Base-by-base conservation (phyloP, 768 basidiomycete genomes). In the Coprinellus micaceus region DNA sequence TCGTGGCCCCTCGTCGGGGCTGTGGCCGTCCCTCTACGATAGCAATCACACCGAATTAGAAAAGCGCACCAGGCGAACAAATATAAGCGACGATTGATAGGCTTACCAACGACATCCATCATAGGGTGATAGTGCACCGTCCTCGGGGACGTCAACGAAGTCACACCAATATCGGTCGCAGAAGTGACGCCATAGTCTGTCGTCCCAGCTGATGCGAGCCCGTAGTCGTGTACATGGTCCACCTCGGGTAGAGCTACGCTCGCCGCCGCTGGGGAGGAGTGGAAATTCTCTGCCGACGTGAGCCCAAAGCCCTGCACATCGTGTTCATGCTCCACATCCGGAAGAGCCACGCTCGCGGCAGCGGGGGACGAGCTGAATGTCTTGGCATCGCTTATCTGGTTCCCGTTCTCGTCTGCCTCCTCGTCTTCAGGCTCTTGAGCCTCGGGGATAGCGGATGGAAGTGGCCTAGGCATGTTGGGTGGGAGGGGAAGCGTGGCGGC, bases 1-100 rank as follows among this genome's bases (percentile, higher is more conserved):
- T 66, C 0, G 76, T 75, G 4, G 70, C 66, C 1, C 71, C 66
- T 33, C 77, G 63, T 9, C 66, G 61, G 4, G 68, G 65, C 21
- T 40, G 28, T n/a, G 53, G 17, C 33, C 41, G 30, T 12, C 60
- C 57, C 24, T 58, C 62, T 61, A 26, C 9, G n/a, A n/a, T n/a
- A n/a, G n/a, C n/a, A n/a, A n/a, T n/a, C n/a, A 45, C 10, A n/a
- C 22, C 47, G 26, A 33, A 11, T 12, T 25, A 9, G 21, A 33
- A 33, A 39, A 40, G n/a, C 21, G 19, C 12, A 11, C 19, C 19
- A 29, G n/a, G 33, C 21, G 36, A 39, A 30, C 11, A 1, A 21
- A 19, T 19, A 11, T 24, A 39, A 29, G n/a, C n/a, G n/a, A n/a
- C n/a, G n/a, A n/a, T n/a, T n/a, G 13, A 33, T 13, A 19, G 22